Base-by-base conservation (phyloP, 768 basidiomycete species). In the Suillus ampliporus region DNA sequence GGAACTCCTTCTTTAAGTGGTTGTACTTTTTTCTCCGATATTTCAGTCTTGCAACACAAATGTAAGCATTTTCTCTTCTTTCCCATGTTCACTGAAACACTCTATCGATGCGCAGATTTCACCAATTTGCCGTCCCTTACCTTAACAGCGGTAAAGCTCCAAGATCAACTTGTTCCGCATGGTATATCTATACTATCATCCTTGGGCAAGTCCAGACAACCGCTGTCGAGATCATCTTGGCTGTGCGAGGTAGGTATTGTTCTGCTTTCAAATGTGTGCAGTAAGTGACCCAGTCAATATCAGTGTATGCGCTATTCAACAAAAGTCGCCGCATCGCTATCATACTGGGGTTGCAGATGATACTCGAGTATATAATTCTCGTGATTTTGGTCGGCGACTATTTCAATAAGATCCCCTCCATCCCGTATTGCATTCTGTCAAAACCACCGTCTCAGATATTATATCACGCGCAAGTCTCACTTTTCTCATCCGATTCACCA, bases 251-350 rank as follows among this genome's bases (percentile, higher is more conserved):
- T 77, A 21, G 44, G 75, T 37, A 37, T 26, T 11, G 8, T 23
- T 34, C 7, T 4, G 10, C 21, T 44, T 28, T 31, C 46, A 23
- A 40, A 21, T 43, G 11, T 2, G 21, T 51, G 14, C 26, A 56
- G n/a, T 13, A 3, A 23, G 28, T n/a, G 14, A 35, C 14, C 47
- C 19, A 50, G 34, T 14, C 54, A 23, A 34, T 31, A 37, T 31
- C 19, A 70, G 71, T 72, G 6, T 70, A 61, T 57, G 68, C 65
- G 0, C 50, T 73, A 4, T 84, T 79, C 62, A 77, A 81, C 61
- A 76, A 74, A 17, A 75, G 74, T 58, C 65, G 56, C 17, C 57
- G 34, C 38, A 64, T 83, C 43, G 71, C 69, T 15, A 38, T 66
- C 13, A 23, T 53, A 37, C n/a, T 53, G 35, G 52, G 52, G 34